These are phyloP conservation scores for Cordyceps javanica DNA, from an alignment of 2,329 filamentous ascomycete species.

Conservation along the genomic window DNA sequence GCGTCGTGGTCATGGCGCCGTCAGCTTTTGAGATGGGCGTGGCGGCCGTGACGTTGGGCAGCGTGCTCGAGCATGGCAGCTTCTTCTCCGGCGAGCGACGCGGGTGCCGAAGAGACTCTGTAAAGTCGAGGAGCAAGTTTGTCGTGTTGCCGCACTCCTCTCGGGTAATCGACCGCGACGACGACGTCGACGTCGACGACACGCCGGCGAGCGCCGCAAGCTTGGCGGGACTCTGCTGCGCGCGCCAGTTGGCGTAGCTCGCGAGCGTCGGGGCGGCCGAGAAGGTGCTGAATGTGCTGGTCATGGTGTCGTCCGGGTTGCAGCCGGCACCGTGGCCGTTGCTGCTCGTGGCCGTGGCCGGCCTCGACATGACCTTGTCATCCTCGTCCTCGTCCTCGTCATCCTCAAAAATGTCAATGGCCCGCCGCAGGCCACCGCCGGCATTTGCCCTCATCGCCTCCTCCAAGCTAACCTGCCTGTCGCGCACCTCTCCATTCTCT, in stretches of 20 bases:
- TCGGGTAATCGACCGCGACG: slow-evolving; percentile 27
- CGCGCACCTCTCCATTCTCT: slow-evolving; percentile 15
- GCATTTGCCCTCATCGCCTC: slow-evolving; percentile 48
- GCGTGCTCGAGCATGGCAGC: slow-evolving; percentile 27
- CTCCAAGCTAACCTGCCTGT: slow-evolving; percentile 42
- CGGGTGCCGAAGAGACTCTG: slow-evolving; percentile 57
- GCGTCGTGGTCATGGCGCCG: slow-evolving; percentile 52
- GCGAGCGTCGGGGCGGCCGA: slow-evolving; percentile 87
- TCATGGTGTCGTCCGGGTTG: slow-evolving; percentile 59
- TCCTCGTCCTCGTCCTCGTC: slow-evolving; percentile 28
- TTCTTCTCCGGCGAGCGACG: slow-evolving; percentile 43
- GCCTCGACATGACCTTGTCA: slow-evolving; percentile 17
- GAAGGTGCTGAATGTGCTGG: slow-evolving; percentile 83
- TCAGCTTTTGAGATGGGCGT: slow-evolving; percentile 46
- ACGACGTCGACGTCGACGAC: slow-evolving; percentile 29
- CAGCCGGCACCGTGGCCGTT: slow-evolving; percentile 31
- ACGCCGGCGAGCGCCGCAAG: slow-evolving; percentile 34
- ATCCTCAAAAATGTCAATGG: slow-evolving; percentile 59
- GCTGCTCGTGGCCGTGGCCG: slow-evolving; percentile 22
- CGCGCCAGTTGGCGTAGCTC: slow-evolving; percentile 67
- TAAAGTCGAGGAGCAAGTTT: slow-evolving; percentile 82
- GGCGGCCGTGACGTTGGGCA: slow-evolving; percentile 20
- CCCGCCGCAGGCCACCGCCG: slow-evolving; percentile 46
- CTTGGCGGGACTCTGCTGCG: slow-evolving; percentile 49
- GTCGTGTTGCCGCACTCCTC: slow-evolving; percentile 56